Evolutionary conservation across 2,329 filamentous ascomycete genomes (phyloP), one percentile per base, ranked within the genome.

Genomic region (Davidsoniella eucalypti): DNA sequence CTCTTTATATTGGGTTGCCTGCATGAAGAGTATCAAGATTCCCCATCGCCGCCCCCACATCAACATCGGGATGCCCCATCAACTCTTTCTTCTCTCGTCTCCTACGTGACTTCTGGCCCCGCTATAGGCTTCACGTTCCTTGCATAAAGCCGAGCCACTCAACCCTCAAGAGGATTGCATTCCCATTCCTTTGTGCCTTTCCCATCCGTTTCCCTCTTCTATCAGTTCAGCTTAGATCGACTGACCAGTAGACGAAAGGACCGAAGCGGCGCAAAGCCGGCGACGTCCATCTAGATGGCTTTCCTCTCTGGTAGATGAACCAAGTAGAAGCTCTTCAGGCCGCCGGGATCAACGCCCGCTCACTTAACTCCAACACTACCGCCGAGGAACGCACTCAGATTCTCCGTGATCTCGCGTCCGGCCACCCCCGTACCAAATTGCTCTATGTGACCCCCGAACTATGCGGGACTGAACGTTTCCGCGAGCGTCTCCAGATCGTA

Each of bases 401-500:
- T 54, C 72, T 90, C 49, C 75, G 76, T 49, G 90, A 96, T 59
- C 76, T 96, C 37, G 81, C 85, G 55, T 90, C 85, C 16, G 90
- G 88, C 0, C 88, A 95, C 61, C 90, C 90, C 1, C 73, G 73
- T 14, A 93, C 77, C 3, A 75, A 87, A 4, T 74, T 96, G 3
- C 77, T 96, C 12, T 96, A 96, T 60, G 87, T 96, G 5, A 96
- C 90, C 0, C 90, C 90, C 0, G 90, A 96, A 62, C 76, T 87
- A 52, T 95, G 90, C 63, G 78, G 82, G 33, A 75, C 78, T 4
- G 76, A 87, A 54, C 72, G 73, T 52, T 95, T 96, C 63, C 82
- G 88, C 38, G 75, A 79, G 54, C 76, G 80, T 45, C 68, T 95
- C 7, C 73, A 75, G 54, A 68, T 83, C 4, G 81, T 95, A 12